Evolutionary conservation across 2,329 filamentous ascomycete species (phyloP), one percentile per base, ranked within the genome.

Genomic region (Exserohilum rostratum): DNA sequence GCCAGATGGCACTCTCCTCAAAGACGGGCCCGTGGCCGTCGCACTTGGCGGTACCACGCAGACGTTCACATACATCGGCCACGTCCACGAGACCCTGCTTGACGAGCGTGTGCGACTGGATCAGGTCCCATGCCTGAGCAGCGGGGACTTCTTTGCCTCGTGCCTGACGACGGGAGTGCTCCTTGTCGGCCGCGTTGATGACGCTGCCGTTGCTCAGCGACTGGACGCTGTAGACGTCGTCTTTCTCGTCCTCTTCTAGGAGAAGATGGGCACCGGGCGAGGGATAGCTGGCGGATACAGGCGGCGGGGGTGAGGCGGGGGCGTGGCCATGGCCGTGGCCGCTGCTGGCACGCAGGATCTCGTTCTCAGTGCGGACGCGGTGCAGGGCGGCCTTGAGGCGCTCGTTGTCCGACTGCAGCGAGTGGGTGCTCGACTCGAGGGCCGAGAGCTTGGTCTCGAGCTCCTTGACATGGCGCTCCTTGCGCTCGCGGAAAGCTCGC

Each of bases 401-500:
- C 74, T 96, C 90, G 71, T 97, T 97, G 74, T 97, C 93, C 39
- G 87, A 85, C 35, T 87, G 84, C 0, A 95, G 84, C 30, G 85
- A 83, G 50, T 87, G 84, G 46, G 90, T 89, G 45, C 87, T 86
- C 55, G 87, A 86, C 71, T 96, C 89, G 29, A 97, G 85, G 44
- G 81, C 83, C 45, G 85, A 88, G 25, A 98, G 86, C 73, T 96
- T 95, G 53, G 87, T 85, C 77, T 98, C 93, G 20, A 98, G 87
- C 57, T 98, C 92, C 74, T 93, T 93, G 59, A 98, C 92, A 70
- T 96, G 93, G 53, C 88, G 89, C 75, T 98, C 93, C 76, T 98
- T 98, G 65, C 93, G 89, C 77, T 98, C 93, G 57, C 93, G 91
- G 76, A 98, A 98, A 29, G 95, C 93, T 66, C 93, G 89, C 82